Conservation (phyloP, 2,329 filamentous ascomycete genomes). For the Zymoseptoria brevis region DNA sequence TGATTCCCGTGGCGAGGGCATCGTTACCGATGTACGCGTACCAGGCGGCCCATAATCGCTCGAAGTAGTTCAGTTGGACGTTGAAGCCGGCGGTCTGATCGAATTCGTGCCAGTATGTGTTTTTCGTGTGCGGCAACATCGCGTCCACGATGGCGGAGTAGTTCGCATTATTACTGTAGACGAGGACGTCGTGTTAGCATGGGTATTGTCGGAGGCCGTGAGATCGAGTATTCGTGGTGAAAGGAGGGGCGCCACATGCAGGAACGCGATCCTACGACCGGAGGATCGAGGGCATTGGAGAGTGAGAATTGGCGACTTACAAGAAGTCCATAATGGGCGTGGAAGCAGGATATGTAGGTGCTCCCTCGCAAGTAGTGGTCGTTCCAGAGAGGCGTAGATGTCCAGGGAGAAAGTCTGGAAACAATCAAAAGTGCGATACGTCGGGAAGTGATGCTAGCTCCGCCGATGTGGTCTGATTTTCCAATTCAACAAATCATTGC, state of each 20-base stretch:
- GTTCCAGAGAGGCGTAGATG: not conserved
- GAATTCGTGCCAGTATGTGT: conserved; percentile 59
- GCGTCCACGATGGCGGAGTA: conserved; percentile 28
- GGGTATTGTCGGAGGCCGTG: not conserved
- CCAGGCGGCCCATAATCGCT: conserved; percentile 91
- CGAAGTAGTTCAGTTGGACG: conserved; percentile 75
- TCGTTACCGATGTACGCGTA: conserved; percentile 99
- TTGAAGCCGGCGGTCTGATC: conserved; percentile 63
- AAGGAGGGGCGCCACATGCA: conserved; percentile 1
- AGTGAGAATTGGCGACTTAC: conserved; percentile 5
- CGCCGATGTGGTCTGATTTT: not conserved
- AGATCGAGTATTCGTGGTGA: not conserved
- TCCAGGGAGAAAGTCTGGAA: not conserved
- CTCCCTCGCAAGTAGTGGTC: not conserved
- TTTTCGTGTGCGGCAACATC: conserved; percentile 36
- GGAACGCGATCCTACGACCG: conserved; percentile 1
- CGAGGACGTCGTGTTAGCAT: not conserved
- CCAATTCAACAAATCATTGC: not conserved
- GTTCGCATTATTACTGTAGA: conserved; percentile 25
- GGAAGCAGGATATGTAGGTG: not conserved
- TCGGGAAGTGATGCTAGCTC: not conserved
- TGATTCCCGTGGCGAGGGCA: conserved; percentile 87
- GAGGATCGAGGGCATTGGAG: not conserved
- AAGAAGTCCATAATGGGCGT: conserved; percentile 23
- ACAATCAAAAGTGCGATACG: not conserved